Base-by-base conservation (phyloP, 1,284 basidiomycete species). In the Tilletia walkeri region DNA sequence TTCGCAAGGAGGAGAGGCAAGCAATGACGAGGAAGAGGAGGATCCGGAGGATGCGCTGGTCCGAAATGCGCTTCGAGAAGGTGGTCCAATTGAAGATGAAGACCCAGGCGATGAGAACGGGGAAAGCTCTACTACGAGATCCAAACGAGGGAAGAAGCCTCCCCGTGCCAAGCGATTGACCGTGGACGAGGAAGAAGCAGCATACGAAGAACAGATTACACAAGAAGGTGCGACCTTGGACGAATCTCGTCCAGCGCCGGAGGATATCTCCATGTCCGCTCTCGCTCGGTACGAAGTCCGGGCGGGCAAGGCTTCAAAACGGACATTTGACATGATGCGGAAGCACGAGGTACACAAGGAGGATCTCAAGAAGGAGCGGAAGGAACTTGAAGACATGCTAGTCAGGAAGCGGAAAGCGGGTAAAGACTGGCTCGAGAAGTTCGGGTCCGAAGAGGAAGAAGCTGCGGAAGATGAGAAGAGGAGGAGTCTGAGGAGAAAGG, bases 351-450 rank as follows among this genome's bases (percentile, higher is more conserved):
- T 36, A 20, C n/a, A 63, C 59, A 63, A 63, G 36, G 12, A 38
- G 12, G 34, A 63, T 14, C 9, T 38, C 10, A 38, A 16, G 5
- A 34, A 63, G 16, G 59, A 63, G 59, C 59, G 59, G 6, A 34
- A 41, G 59, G 30, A n/a, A 4, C 36, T 63, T 14, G 36, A 16
- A 18, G 59, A 63, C 2, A 39, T 36, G 12, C 59, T 63, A 0
- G 18, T 39, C 36, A 10, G 59, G 14, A 63, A 63, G 34, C 59
- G 59, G 4, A 14, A 63, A 36, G 67, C 50, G 59, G 67, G 54
- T 7, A 47, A 68, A 16, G 69, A 70, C 45, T 70, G 69, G 69
- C 67, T 38, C 45, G 66, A 66, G 4, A 61, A 49, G 1, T 70
- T 70, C 54, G 59, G 59, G 12, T 63, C 63, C 7, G 41, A 50